These are phyloP conservation scores for Neurospora intermedia DNA, from an alignment of 495 filamentous ascomycete species.

Conservation along the genomic window DNA sequence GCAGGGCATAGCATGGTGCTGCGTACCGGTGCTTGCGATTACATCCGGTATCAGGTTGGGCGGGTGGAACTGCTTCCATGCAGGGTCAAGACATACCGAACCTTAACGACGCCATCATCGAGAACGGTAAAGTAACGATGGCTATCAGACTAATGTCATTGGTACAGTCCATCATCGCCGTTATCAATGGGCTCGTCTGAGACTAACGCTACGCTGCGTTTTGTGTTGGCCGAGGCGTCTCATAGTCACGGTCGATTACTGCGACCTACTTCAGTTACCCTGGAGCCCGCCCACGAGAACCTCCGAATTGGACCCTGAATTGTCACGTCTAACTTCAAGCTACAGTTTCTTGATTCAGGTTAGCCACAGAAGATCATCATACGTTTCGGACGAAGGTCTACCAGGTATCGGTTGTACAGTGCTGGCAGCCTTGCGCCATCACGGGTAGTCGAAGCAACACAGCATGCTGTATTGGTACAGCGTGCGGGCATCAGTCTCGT, in stretches of 20 bases:
- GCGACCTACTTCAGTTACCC: not conserved
- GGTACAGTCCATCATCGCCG: not conserved
- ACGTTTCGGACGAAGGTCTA: not conserved
- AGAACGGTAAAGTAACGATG: slow-evolving; percentile 1
- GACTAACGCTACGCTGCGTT: not conserved
- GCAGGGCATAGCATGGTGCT: not conserved
- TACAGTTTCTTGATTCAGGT: not conserved
- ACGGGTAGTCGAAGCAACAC: not conserved
- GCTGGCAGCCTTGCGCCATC: not conserved
- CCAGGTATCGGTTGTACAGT: not conserved
- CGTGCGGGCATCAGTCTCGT: not conserved
- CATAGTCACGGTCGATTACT: not conserved
- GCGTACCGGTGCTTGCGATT: not conserved
- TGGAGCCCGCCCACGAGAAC: not conserved
- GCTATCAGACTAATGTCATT: not conserved
- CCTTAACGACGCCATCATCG: not conserved
- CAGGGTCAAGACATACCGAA: slow-evolving; percentile 10
- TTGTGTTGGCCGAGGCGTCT: not conserved
- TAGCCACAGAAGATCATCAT: not conserved
- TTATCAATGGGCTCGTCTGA: not conserved
- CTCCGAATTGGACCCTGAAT: not conserved
- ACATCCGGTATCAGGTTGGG: slow-evolving; percentile 1
- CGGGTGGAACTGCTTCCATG: slow-evolving; percentile 7
- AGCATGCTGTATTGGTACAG: not conserved
- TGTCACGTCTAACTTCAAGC: not conserved